Percentiles rank a stretch among this genome's conserved stretches.
These are phyloP conservation scores for Phylloporus sp. DNA, from an alignment of 768 basidiomycete species.

Conservation along the genomic window DNA sequence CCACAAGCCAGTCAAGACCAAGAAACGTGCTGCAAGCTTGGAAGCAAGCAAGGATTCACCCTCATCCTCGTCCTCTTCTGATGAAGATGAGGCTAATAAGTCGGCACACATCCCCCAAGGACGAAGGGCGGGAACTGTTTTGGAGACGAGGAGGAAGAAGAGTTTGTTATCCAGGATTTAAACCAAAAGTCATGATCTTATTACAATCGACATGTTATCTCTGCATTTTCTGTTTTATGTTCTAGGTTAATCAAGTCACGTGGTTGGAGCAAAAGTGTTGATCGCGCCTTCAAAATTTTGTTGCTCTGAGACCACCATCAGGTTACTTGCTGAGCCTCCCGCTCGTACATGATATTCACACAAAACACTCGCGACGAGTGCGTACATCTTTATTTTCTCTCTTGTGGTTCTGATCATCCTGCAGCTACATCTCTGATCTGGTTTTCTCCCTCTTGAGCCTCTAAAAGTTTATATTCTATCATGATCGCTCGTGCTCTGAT, in stretches of 20 bases:
- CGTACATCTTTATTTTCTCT: slow-evolving; percentile 21
- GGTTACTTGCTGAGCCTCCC: slow-evolving; percentile 14
- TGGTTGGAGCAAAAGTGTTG: slow-evolving; percentile 10
- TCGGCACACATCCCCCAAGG: slow-evolving; percentile 58
- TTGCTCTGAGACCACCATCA: not conserved
- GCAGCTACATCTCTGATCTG: slow-evolving; percentile 86
- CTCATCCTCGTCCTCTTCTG: slow-evolving; percentile 39
- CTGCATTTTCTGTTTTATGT: not conserved
- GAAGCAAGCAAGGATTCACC: slow-evolving; percentile 27
- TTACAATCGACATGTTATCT: not conserved
- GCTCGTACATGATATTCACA: slow-evolving; percentile 75
- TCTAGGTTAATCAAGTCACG: not conserved
- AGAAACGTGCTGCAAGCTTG: slow-evolving; percentile 8
- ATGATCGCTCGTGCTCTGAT: slow-evolving; percentile 60
- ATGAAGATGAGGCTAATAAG: slow-evolving; percentile 27
- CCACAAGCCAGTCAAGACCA: slow-evolving; percentile 27
- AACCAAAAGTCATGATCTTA: not conserved
- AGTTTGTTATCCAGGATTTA: slow-evolving; percentile 8
- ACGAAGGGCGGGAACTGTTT: slow-evolving; percentile 47
- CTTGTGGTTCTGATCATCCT: slow-evolving; percentile 21
- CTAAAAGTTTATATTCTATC: slow-evolving; percentile 27
- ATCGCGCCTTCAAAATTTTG: not conserved
- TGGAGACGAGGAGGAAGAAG: slow-evolving; percentile 26
- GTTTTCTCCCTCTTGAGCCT: slow-evolving; percentile 68
- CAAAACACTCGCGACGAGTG: slow-evolving; percentile 89